A percentile compares a stretch with the other conserved stretches of the same genome.
phyloP scores from a whole-genome alignment of 306 rosid species.

The Hippophae tibetana region DNA sequence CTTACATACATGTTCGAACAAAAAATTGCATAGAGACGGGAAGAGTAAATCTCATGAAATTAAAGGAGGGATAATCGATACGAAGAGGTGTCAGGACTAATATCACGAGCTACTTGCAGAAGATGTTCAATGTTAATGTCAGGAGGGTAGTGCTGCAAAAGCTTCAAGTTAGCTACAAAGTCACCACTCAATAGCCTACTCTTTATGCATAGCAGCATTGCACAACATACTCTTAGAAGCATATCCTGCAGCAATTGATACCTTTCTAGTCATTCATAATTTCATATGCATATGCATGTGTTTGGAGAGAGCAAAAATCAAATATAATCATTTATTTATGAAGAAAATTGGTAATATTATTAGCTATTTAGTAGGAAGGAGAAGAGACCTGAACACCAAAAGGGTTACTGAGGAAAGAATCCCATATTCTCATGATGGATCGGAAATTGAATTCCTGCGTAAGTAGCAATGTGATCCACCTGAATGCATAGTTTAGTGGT shows the following conservation, averaged over 20 bases:
- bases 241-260: constrained; percentile 47
- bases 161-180: constrained; percentile 58
- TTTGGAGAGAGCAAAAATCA: neutral
- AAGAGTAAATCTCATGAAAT: neutral
- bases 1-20: constrained; percentile 6
- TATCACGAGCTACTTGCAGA: constrained; percentile 61
- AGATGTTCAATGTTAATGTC: constrained; percentile 53
- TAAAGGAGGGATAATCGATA: constrained; percentile 34
- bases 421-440: constrained; percentile 71
- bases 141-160: constrained; percentile 60
- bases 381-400: constrained; percentile 66
- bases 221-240: constrained; percentile 72
- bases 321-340: too few relatives aligned
- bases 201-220: constrained; percentile 70
- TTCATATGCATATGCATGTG: neutral
- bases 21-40: neutral
- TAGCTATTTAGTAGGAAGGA: constrained; percentile 11
- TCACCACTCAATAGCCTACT: constrained; percentile 53
- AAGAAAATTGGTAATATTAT: neutral
- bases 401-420: constrained; percentile 60
- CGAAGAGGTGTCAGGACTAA: constrained; percentile 47
- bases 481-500: constrained; percentile 70
- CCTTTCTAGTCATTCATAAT: neutral
- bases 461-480: constrained; percentile 77
- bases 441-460: constrained; percentile 70